Evolutionary conservation across 441 rosid genomes (phyloP), one percentile per base, ranked within the genome.

Genomic region (Melastoma candidum): DNA sequence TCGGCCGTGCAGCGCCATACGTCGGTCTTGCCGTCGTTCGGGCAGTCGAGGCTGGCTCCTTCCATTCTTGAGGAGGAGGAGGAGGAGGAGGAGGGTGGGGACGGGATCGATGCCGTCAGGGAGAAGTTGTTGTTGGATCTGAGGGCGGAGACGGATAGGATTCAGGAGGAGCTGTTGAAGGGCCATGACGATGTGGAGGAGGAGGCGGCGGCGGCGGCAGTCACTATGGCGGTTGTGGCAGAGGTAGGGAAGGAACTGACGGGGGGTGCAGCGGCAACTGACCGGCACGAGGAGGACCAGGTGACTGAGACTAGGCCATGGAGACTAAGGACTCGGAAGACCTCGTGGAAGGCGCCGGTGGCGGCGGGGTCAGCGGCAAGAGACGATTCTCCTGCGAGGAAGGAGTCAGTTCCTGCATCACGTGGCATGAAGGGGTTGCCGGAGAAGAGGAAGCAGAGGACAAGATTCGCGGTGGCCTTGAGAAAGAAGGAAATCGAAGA

Each of bases 241-340:
- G 41, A 36, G 41, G 41, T 36, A 36, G 41, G 7, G 41, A 36
- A 36, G 41, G 8, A 36, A 36, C 41, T 36, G 41, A 1, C 8
- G 41, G 41, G 41, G 22, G 22, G 22, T 9, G 41, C 41, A 9
- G 41, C 41, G 41, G 1, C 11, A n/a, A 2, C 54, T 24, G 12
- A 61, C 59, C 36, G 71, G 71, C 52, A 65, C 54, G 11, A 54
- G 49, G 60, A 54, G 45, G 22, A 61, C 51, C 3, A 63, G 43
- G 12, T 63, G 51, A 25, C 58, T 66, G 17, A 50, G 64, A 24
- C 26, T 11, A 58, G 72, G 66, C 81, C 85, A 24, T 79, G 85
- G 85, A 82, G 79, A 70, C 61, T 79, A 75, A 73, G 89, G 67
- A 79, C 81, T 47, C 77, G 83, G 54, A 75, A 81, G 66, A 76